Base-by-base conservation (phyloP, 129 eudicot species). In the carrot (Daucus carota) region DNA sequence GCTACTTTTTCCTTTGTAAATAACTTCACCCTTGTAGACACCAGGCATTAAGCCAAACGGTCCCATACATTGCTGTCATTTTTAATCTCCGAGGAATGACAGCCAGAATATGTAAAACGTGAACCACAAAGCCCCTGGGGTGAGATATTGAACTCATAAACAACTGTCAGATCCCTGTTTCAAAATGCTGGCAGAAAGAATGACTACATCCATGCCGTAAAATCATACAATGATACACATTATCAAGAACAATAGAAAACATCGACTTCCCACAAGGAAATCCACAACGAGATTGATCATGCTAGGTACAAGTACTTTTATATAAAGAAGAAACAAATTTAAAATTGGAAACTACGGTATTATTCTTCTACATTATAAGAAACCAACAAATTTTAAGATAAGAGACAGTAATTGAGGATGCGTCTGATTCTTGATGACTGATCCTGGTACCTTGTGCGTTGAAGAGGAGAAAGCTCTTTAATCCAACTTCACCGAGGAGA, bases 401-500 rank as follows among this genome's bases (percentile, higher is more conserved):
- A n/a, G 46, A n/a, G 54, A 74, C 17, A 45, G 16, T 6, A 16
- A 29, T 74, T n/a, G 18, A 22, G 9, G 29, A 48, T 33, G 46
- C 2, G 32, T 34, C 46, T 74, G 26, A n/a, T 14, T 75, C 33
- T 38, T 47, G 6, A 34, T 34, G 22, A 70, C 45, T 8, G 47
- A 57, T 20, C 73, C 70, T 74, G 69, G 33, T 20, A 38, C 42
- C 47, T 26, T 46, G 3, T 34, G 22, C 12, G 32, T 65, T 0
- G 29, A 62, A 44, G 32, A 22, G 40, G 29, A n/a, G 34, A 11
- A 45, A 74, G 33, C 26, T 43, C 59, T 75, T 83, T 40, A 83
- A 76, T 83, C 86, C 47, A 83, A 80, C 80, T 79, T 83, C 46
- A 79, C 86, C 15, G 83, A 79, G 0, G 86, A 83, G 81, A 83